A percentile compares a stretch with the other conserved stretches of the same genome.
These are phyloP conservation scores for Phytopythium kandeliae DNA, from an alignment of 352 stramenopile species.

Conservation along the genomic window DNA sequence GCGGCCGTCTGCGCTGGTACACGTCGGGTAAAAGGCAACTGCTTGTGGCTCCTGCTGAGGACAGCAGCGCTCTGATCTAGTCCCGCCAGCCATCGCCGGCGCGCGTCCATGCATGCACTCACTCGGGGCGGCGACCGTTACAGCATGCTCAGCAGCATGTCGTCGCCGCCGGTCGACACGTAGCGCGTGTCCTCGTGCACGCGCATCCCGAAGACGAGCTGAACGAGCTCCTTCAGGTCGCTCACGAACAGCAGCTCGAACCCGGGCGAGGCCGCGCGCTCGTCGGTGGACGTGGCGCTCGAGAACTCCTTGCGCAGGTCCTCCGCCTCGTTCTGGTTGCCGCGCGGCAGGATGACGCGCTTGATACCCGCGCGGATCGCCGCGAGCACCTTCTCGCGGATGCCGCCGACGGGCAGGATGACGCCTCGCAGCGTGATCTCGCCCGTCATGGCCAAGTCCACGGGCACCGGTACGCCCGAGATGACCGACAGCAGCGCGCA, in stretches of 20 bases:
- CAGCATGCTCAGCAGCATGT: conserved; percentile 43
- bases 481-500: conserved; percentile 80
- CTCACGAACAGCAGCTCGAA: conserved; percentile 67
- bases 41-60: background rate
- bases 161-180: conserved; percentile 11
- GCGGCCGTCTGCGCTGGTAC: background rate
- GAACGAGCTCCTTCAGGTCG: conserved; percentile 55
- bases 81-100: conserved; percentile 1
- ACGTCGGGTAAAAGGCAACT: background rate
- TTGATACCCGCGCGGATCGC: conserved; percentile 83
- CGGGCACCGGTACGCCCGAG: conserved; percentile 49
- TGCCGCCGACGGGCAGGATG: conserved; percentile 88
- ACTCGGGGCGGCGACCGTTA: too few relatives aligned
- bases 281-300: conserved; percentile 11
- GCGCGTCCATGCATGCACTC: too few relatives aligned
- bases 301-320: conserved; percentile 64
- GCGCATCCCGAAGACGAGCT: conserved; percentile 65
- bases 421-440: conserved; percentile 85
- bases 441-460: conserved; percentile 86
- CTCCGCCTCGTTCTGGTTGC: conserved; percentile 69
- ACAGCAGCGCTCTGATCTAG: background rate
- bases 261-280: conserved; percentile 10
- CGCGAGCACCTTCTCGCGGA: conserved; percentile 88
- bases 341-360: conserved; percentile 67
- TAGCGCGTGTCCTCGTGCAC: conserved; percentile 31